These are phyloP conservation scores for Pharus latifolius DNA, from an alignment of 176 grass and related monocot genomes.

Conservation along the genomic window DNA sequence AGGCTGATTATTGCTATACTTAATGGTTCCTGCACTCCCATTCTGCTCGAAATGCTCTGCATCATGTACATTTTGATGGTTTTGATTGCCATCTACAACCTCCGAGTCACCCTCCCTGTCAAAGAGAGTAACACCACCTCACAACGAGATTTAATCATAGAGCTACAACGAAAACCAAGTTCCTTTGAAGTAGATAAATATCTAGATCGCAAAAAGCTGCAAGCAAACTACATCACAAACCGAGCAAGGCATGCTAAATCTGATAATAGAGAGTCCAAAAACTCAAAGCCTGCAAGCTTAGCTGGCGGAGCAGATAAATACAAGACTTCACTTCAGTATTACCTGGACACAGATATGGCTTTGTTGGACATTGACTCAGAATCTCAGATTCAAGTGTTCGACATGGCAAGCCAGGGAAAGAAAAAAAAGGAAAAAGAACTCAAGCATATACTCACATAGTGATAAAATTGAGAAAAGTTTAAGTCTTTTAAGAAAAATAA, in stretches of 20 bases:
- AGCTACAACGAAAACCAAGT: not conserved
- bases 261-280: not conserved
- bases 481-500: too few relatives aligned
- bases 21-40: not conserved
- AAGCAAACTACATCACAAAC: too few relatives aligned
- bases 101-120: slow-evolving; percentile 25
- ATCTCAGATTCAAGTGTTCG: not conserved
- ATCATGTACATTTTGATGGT: not conserved
- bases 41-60: not conserved
- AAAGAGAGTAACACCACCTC: not conserved
- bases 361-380: not conserved
- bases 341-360: not conserved
- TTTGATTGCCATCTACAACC: not conserved
- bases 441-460: not conserved
- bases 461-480: not conserved
- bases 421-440: not conserved
- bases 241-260: not conserved
- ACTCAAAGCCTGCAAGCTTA: not conserved
- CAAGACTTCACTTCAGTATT: not conserved
- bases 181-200: not conserved
- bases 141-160: not conserved
- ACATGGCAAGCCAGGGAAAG: not conserved
- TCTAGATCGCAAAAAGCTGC: too few relatives aligned
- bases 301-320: not conserved
- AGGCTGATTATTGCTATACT: not conserved